Conservation (phyloP, 2,329 filamentous ascomycete genomes). For the Colletotrichum spinosum region DNA sequence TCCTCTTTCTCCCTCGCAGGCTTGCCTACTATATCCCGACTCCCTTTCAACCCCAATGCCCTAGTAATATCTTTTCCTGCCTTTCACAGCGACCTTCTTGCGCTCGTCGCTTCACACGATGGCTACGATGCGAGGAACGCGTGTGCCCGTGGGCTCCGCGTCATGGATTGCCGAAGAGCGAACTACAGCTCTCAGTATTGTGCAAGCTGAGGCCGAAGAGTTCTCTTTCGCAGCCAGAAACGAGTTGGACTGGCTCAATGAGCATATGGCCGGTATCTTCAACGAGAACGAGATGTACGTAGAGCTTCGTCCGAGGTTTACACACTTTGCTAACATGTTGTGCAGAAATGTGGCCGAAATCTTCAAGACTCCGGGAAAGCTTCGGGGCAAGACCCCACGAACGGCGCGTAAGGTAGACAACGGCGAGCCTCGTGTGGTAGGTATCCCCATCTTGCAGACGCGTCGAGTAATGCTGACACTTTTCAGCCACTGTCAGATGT, state of each 20-base stretch:
- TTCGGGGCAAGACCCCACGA: conserved; percentile 84
- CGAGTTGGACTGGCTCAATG: conserved; percentile 97
- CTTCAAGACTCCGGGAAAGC: conserved; percentile 92
- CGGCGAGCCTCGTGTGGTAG: conserved; percentile 72
- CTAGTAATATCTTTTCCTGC: conserved; percentile 30
- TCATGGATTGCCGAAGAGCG: conserved; percentile 90
- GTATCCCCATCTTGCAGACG: conserved; percentile 45
- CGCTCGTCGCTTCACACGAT: conserved; percentile 37
- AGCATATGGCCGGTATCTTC: conserved; percentile 97
- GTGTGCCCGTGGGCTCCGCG: conserved; percentile 80
- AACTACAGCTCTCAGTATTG: conserved; percentile 79
- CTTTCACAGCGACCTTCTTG: conserved; percentile 32
- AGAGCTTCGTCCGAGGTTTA: conserved; percentile 32
- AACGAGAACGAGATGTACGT: conserved; percentile 86
- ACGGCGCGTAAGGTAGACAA: conserved; percentile 72
- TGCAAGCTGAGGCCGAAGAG: conserved; percentile 88
- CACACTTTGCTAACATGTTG: conserved; percentile 3
- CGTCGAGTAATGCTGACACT: conserved; percentile 42
- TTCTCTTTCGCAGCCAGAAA: conserved; percentile 92
- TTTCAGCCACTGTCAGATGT: conserved; percentile 69
- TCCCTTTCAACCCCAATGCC: conserved; percentile 36
- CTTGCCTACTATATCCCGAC: conserved; percentile 25
- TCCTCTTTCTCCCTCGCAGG: conserved; percentile 34
- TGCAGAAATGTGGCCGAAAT: conserved; percentile 88
- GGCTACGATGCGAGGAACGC: conserved; percentile 64